Evolutionary conservation across 805 yeast genomes (phyloP), one percentile per base, ranked within the genome.

Genomic region (Starmera caribaea): DNA sequence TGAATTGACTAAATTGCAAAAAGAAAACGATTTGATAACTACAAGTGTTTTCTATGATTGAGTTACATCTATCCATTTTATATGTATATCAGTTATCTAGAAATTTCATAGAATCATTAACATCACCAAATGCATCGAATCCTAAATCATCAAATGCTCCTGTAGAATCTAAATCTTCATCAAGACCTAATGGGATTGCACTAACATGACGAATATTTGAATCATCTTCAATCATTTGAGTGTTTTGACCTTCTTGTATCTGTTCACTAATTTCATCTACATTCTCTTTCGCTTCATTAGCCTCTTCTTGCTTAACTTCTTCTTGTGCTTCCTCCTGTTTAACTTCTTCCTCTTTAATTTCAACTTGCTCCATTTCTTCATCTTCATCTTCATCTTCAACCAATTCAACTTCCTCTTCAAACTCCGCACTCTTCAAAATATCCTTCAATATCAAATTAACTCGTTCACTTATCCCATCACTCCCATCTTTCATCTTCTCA

Each of bases 111-210:
- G 26, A 21, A 30, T 38, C 40, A 15, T 28, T 38, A 10, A 37
- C 28, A 14, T 38, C 34, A 4, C 46, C 46, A 30, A 45, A 45
- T 28, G 30, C 34, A 12, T 42, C 48, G 32, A 45, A 45, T 15
- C 39, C 44, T 8, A 43, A 26, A 9, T 41, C 48, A 31, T 34
- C 46, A 6, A 45, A 35, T 16, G 43, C 39, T 10, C 41, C 46
- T 16, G 15, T 8, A 15, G 33, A 8, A 31, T 14, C 33, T 14
- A 31, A 31, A 34, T 43, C 32, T 16, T 40, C 35, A 14, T 44
- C 45, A 4, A 42, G 21, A 2, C 38, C 39, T 37, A 39, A 30
- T 16, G 34, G 35, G 6, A 30, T 40, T n/a, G 30, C 27, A 21
- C 26, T 21, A 7, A 21, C 26, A 21, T 21, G 26, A 21, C 26